A percentile compares a stretch with the other conserved stretches of the same genome.
Evolutionary conservation across 208 protist species (phyloP).

Genomic region (Leishmania amazonensis): DNA sequence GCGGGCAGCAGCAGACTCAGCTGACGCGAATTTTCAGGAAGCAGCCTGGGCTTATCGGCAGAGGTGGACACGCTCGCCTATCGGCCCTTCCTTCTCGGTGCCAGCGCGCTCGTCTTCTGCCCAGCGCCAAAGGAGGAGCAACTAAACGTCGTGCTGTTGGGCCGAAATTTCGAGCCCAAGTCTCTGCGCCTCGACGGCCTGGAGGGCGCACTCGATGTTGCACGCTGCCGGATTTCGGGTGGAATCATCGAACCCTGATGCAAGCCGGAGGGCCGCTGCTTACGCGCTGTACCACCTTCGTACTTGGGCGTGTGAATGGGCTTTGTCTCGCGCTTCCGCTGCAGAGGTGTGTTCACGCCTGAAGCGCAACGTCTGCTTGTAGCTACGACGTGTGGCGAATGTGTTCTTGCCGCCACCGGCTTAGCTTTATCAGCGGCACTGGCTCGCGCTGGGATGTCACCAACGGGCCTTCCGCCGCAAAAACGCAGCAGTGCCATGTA

Average conservation of each 20-base stretch:
- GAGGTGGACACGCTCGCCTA: neutral
- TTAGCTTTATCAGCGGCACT: neutral
- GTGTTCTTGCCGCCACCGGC: neutral
- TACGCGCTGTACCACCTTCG: neutral
- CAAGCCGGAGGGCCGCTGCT: conserved; percentile 1
- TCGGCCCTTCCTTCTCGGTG: neutral
- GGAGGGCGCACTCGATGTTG: neutral
- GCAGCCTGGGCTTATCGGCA: neutral
- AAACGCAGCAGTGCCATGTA: conserved; percentile 35
- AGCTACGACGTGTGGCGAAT: neutral
- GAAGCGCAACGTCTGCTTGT: neutral
- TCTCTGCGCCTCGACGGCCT: neutral
- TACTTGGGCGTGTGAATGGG: conserved; percentile 8
- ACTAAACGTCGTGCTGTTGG: neutral
- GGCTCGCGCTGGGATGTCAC: neutral
- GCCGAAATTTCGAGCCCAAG: neutral
- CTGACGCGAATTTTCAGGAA: conserved; percentile 13
- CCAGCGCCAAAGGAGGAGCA: neutral
- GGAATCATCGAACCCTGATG: neutral
- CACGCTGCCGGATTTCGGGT: neutral
- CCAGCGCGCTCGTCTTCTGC: neutral
- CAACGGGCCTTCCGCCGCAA: conserved; percentile 22
- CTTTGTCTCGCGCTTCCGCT: neutral
- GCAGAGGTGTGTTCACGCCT: neutral
- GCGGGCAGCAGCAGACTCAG: neutral